phyloP scores from a whole-genome alignment of 1,284 basidiomycete genomes.

The Abortiporus biennis region DNA sequence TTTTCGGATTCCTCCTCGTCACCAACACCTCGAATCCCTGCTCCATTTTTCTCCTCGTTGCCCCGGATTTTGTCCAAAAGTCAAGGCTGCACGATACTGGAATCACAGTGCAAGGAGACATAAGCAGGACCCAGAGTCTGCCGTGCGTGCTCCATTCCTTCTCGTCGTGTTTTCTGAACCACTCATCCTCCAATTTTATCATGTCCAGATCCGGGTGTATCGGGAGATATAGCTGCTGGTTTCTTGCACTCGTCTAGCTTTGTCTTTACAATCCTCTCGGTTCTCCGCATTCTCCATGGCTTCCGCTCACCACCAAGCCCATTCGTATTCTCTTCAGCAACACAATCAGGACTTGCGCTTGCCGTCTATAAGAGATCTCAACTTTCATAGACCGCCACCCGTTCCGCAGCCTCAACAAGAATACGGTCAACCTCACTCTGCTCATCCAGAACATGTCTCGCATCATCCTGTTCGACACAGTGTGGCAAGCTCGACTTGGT shows the following conservation, averaged over 20 bases:
- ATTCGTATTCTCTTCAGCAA: conserved; percentile 28
- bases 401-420: conserved; percentile 27
- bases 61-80: background rate
- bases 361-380: conserved; percentile 62
- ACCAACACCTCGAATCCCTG: conserved; percentile 6
- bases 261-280: conserved; percentile 3
- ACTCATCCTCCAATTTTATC: background rate
- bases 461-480: conserved; percentile 19
- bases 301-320: conserved; percentile 24
- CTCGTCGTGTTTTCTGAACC: background rate
- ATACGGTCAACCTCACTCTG: conserved; percentile 13
- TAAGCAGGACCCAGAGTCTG: background rate
- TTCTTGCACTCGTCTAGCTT: conserved; percentile 10
- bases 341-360: conserved; percentile 40
- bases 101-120: background rate
- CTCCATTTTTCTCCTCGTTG: conserved; percentile 1
- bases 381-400: conserved; percentile 46
- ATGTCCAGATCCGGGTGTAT: conserved; percentile 20
- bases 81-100: background rate
- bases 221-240: conserved; percentile 22
- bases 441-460: conserved; percentile 11
- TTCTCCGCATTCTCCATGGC: conserved; percentile 20
- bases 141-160: background rate
- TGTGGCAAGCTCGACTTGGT: conserved; percentile 14
- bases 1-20: conserved; percentile 15